phyloP scores from a whole-genome alignment of 106 monocot genomes.

The Acanthochlamys bracteata region DNA sequence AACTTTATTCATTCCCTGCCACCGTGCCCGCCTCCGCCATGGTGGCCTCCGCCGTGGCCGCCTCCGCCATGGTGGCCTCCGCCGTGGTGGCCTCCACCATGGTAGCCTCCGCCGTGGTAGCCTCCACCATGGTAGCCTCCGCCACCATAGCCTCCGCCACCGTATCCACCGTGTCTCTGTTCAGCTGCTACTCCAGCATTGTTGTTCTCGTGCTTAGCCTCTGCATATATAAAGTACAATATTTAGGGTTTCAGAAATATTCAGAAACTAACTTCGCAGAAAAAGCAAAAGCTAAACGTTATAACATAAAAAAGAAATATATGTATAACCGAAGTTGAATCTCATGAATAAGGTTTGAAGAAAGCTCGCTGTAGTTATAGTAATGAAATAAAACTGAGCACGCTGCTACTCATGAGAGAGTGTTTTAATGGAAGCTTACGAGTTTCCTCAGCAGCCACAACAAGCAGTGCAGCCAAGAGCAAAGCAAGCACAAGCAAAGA shows the following conservation, averaged over 20 bases:
- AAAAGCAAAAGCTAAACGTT: no score
- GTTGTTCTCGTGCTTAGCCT: conserved; percentile 12
- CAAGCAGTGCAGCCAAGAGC: conserved; percentile 14
- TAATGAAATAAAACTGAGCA: no score
- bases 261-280: no score
- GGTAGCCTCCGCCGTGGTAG: background rate
- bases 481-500: conserved; percentile 21
- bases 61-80: conserved; percentile 24
- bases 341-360: no score
- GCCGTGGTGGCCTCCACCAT: conserved; percentile 22
- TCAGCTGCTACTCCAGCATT: conserved; percentile 9
- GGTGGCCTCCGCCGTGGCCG: no score
- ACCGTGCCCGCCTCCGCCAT: no score
- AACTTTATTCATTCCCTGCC: no score
- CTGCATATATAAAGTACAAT: conserved; percentile 8
- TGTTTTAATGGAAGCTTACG: background rate
- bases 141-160: background rate
- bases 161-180: background rate
- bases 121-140: background rate
- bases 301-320: no score
- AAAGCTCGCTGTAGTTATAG: no score
- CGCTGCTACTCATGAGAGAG: no score
- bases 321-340: no score
- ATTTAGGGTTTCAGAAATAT: no score
- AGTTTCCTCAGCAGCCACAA: conserved; percentile 21